Evolutionary conservation across 768 basidiomycete genomes (phyloP), one percentile per base, ranked within the genome.

Genomic region (Albatrellus ellisii): DNA sequence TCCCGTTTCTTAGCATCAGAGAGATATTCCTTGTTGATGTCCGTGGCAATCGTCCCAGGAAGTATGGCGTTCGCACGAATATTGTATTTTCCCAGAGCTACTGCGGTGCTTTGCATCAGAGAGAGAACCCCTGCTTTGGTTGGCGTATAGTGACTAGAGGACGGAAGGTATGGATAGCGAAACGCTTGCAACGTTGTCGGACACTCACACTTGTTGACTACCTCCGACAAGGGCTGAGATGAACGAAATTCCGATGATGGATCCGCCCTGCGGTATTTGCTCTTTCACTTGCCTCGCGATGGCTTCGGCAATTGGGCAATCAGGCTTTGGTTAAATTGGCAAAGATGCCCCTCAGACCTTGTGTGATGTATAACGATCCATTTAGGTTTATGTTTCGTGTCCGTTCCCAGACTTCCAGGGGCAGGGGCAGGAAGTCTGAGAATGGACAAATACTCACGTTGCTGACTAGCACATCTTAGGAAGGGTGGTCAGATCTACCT

Each of bases 211-310:
- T 60, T 85, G 82, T 43, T 73, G 62, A 48, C 72, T 81, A 12
- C 83, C 84, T 6, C 83, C 83, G 36, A 85, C 80, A 14, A 84
- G 66, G 0, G 81, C 84, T 21, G 79, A 82, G 45, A 85, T 84
- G n/a, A 77, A 80, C 9, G 80, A 79, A 21, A 85, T 73, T 17
- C 73, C 79, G 28, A 86, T 75, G 53, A 86, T 82, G 3, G 76
- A 72, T 4, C 83, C 83, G 3, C 82, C 80, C 54, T 75, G 75
- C 2, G 79, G 79, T 6, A 56, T 62, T 51, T 84, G 83, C 12
- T 50, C 59, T 47, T 73, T 73, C 83, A 86, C 86, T 54, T 79
- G 78, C 46, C 76, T 79, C 7, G 80, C 80, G 2, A 77, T 74
- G 12, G 79, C 79, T 75, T 15, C 35, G 25, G 37, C 7, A 35